phyloP scores from a whole-genome alignment of 2,329 filamentous ascomycete genomes.

The Fusarium anthophilum region DNA sequence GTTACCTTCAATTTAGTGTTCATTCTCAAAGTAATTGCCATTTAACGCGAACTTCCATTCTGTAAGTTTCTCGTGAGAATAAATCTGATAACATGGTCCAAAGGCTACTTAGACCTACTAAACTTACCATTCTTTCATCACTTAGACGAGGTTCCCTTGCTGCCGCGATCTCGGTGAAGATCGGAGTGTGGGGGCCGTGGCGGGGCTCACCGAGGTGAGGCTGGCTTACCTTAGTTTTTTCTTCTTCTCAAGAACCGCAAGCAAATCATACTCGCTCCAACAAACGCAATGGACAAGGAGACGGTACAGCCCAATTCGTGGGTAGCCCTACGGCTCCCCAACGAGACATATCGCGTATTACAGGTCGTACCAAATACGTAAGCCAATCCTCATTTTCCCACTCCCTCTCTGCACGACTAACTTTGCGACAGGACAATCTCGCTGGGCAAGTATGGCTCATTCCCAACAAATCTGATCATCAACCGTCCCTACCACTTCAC shows the following conservation, averaged over 20 bases:
- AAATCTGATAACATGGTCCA: background rate
- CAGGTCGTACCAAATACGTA: constrained; percentile 71
- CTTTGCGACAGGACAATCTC: constrained; percentile 74
- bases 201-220: constrained; percentile 47
- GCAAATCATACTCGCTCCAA: constrained; percentile 10
- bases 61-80: background rate
- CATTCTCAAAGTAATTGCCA: background rate
- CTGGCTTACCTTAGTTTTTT: constrained; percentile 39
- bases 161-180: constrained; percentile 22
- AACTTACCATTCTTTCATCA: background rate
- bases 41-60: no score
- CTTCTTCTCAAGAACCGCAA: constrained; percentile 7
- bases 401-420: constrained; percentile 33
- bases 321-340: constrained; percentile 68
- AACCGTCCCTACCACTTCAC: constrained; percentile 92
- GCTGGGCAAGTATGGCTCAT: constrained; percentile 91
- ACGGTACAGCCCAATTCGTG: constrained; percentile 64
- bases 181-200: constrained; percentile 29
- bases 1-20: background rate
- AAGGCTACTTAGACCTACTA: background rate
- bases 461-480: constrained; percentile 88
- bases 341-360: constrained; percentile 65
- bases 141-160: background rate
- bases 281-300: constrained; percentile 45
- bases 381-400: constrained; percentile 19